Conservation (phyloP, 371 early-diverging fungal species). For the Sporodiniella umbellata region DNA sequence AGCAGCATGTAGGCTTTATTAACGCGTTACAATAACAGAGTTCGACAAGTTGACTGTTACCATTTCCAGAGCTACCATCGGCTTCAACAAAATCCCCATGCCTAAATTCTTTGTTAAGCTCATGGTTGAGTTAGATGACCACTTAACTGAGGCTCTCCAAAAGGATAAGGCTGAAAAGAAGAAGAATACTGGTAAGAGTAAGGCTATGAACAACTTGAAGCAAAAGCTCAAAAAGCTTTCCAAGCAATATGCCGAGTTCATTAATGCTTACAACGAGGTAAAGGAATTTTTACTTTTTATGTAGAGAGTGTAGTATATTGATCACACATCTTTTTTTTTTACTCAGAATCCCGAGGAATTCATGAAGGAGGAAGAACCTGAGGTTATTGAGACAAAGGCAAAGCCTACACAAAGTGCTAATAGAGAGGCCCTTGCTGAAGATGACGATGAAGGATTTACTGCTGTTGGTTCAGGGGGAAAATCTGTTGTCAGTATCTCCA, state of each 20-base stretch:
- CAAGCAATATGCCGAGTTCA: conserved; percentile 70
- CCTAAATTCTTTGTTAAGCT: conserved; percentile 81
- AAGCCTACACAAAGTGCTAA: conserved; percentile 3
- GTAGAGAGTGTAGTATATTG: no score
- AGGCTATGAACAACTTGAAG: conserved; percentile 87
- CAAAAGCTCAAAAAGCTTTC: conserved; percentile 88
- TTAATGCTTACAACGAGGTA: conserved; percentile 72
- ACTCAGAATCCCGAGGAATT: conserved; percentile 46
- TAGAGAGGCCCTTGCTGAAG: conserved; percentile 14
- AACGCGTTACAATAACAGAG: conserved; percentile 51
- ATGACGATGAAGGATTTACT: conserved; percentile 76
- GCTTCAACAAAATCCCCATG: conserved; percentile 60
- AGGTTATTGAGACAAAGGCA: conserved; percentile 9
- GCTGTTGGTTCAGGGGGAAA: conserved; percentile 85
- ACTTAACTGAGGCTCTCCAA: conserved; percentile 48
- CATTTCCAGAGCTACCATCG: conserved; percentile 68
- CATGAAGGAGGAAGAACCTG: conserved; percentile 52
- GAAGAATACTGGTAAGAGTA: conserved; percentile 77
- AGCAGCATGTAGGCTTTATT: neutral
- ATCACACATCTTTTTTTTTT: neutral
- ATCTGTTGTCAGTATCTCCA: conserved; percentile 41
- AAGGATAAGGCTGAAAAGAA: conserved; percentile 72
- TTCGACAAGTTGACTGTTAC: conserved; percentile 83
- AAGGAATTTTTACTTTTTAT: neutral
- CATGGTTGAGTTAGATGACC: conserved; percentile 76